Base-by-base conservation (phyloP, 2,329 filamentous ascomycete species). In the Daldinia eschscholtzii region DNA sequence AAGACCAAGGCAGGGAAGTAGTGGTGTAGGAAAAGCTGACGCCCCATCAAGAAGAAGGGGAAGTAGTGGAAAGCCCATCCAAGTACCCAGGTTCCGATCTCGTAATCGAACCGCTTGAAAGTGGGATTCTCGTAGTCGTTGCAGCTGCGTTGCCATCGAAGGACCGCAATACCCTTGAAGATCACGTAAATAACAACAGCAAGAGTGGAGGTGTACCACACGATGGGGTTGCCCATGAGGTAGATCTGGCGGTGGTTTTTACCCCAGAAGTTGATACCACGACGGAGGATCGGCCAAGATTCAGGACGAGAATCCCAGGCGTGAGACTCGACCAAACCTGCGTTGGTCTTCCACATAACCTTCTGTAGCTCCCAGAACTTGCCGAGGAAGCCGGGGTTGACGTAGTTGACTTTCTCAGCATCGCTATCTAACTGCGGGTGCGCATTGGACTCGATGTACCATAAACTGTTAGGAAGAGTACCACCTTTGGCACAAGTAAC, bases 181-280 rank as follows among this genome's bases (percentile, higher is more conserved):
- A 90, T 77, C 39, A 91, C 81, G 79, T 97, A 99, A 42, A 94
- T 79, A 33, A 84, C 87, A 71, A 99, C 88, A 18, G 94, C 91
- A 7, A 89, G 83, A 13, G 93, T 95, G 6, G 93, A 94, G 35
- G 89, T 90, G 91, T 93, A 98, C 96, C 96, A 99, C 74, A 98
- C 91, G 64, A 98, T 82, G 1, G 94, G 94, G 81, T 99, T 98
- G 62, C 96, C 96, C 64, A 98, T 91, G 20, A 99, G 90, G 81
- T 99, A 99, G 75, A 99, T 94, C 80, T 99, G 96, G 68, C 94
- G 93, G 80, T 97, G 87, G 76, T 98, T 88, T 76, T 92, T 94
- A 73, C 95, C 94, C 96, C 96, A 99, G 86, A 99, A 99, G 85
- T 99, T 99, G 86, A 99, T 99, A 76, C 96, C 96, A 70, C 96